Evolutionary conservation across 1,284 basidiomycete genomes (phyloP).

Genomic region (Flammula alnicola): DNA sequence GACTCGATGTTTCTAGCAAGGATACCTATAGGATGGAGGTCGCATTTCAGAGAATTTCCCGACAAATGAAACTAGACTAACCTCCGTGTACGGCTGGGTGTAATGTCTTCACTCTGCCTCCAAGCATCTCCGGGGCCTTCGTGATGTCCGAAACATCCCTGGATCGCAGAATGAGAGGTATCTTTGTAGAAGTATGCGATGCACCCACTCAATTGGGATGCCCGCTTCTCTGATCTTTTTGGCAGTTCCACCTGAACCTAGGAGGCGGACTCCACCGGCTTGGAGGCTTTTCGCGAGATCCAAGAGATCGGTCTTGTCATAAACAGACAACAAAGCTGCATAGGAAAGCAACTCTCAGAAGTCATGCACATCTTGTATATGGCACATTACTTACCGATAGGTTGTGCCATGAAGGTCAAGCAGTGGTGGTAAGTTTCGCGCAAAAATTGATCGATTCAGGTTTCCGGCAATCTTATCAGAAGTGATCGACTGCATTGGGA

Average conservation of each 20-base stretch:
- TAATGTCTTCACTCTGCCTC: constrained; percentile 98
- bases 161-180: constrained; percentile 1
- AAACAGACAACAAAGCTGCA: constrained; percentile 91
- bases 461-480: constrained; percentile 8
- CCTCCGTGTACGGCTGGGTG: constrained; percentile 99
- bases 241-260: constrained; percentile 97
- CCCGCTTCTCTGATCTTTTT: constrained; percentile 97
- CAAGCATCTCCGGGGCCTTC: constrained; percentile 99
- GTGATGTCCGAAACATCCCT: constrained; percentile 99
- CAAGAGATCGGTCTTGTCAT: constrained; percentile 93
- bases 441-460: no score
- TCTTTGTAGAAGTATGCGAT: neutral
- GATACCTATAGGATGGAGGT: constrained; percentile 58
- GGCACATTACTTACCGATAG: constrained; percentile 23
- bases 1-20: constrained; percentile 87
- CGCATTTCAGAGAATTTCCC: neutral
- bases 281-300: constrained; percentile 88
- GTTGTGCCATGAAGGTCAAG: constrained; percentile 23
- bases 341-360: neutral
- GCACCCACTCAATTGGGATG: constrained; percentile 84
- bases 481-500: neutral
- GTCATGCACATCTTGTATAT: neutral
- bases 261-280: constrained; percentile 82
- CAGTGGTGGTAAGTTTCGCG: neutral
- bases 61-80: constrained; percentile 36